Conservation (phyloP, 2,329 filamentous ascomycete genomes). For the Colletotrichum sansevieriae region DNA sequence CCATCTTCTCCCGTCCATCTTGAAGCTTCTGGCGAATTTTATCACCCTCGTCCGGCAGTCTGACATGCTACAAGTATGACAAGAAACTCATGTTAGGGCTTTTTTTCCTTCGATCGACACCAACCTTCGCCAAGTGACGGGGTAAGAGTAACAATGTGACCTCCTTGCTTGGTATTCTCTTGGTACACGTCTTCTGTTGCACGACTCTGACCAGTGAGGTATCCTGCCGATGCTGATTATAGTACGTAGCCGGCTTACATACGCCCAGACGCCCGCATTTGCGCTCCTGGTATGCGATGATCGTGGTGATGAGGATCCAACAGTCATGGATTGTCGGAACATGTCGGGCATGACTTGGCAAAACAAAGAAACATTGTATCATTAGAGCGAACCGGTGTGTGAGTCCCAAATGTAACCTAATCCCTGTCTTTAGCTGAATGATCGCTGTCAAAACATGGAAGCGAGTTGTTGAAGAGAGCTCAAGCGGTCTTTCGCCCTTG, state of each 20-base stretch:
- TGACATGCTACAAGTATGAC: constrained; percentile 3
- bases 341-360: constrained; percentile 38
- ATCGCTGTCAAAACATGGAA: constrained; percentile 19
- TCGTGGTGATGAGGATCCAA: constrained; percentile 11
- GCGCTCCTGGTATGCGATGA: constrained; percentile 10
- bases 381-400: background rate
- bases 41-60: constrained; percentile 25
- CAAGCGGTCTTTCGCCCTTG: constrained; percentile 3
- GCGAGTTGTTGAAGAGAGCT: constrained; percentile 2
- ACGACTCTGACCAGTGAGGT: constrained; percentile 1
- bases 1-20: background rate
- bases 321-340: constrained; percentile 31
- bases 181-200: constrained; percentile 21
- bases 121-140: constrained; percentile 31
- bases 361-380: background rate
- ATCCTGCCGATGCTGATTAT: constrained; percentile 17
- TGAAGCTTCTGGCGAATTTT: constrained; percentile 19
- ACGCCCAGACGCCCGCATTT: background rate
- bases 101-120: constrained; percentile 8
- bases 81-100: background rate
- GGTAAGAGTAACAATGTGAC: constrained; percentile 6
- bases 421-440: constrained; percentile 13
- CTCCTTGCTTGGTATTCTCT: constrained; percentile 22
- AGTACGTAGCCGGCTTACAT: constrained; percentile 18
- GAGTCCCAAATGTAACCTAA: constrained; percentile 5